Percentiles rank a stretch among this genome's conserved stretches.
Evolutionary conservation across 768 basidiomycete species (phyloP).

Genomic region (Podaxis sp.): DNA sequence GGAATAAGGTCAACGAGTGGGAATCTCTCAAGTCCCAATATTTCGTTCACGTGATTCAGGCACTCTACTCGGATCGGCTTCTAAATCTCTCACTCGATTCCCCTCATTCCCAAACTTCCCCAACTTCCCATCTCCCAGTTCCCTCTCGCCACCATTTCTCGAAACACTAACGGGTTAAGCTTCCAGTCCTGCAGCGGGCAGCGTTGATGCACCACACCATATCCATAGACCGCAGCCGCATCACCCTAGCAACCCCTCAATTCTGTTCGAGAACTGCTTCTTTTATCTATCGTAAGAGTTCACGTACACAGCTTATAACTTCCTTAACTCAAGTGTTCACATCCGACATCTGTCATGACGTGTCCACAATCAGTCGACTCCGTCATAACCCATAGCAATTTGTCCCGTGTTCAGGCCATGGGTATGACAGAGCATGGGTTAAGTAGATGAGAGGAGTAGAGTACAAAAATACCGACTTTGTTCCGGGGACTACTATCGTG

Average conservation of each 20-base stretch:
- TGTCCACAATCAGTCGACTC: too few relatives aligned
- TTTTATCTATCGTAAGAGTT: too few relatives aligned
- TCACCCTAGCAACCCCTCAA: not conserved
- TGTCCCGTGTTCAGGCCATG: too few relatives aligned
- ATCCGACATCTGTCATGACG: too few relatives aligned
- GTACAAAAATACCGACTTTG: too few relatives aligned
- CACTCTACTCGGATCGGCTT: constrained; percentile 2
- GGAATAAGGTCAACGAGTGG: constrained; percentile 6
- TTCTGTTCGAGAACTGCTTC: not conserved
- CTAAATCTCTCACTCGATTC: not conserved
- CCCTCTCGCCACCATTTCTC: not conserved
- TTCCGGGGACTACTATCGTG: too few relatives aligned
- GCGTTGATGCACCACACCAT: not conserved
- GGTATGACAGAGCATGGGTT: too few relatives aligned
- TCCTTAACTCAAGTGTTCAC: too few relatives aligned
- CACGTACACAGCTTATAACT: too few relatives aligned
- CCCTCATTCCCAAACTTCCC: not conserved
- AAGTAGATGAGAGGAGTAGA: too few relatives aligned
- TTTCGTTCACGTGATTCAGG: constrained; percentile 7
- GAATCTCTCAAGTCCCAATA: not conserved
- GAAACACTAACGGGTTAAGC: not conserved
- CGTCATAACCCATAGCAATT: too few relatives aligned
- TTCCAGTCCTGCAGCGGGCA: not conserved
- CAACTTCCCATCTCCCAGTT: not conserved
- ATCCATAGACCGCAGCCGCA: not conserved